Evolutionary conservation across 257 asterid genomes (phyloP).

Genomic region (Perilla frutescens): DNA sequence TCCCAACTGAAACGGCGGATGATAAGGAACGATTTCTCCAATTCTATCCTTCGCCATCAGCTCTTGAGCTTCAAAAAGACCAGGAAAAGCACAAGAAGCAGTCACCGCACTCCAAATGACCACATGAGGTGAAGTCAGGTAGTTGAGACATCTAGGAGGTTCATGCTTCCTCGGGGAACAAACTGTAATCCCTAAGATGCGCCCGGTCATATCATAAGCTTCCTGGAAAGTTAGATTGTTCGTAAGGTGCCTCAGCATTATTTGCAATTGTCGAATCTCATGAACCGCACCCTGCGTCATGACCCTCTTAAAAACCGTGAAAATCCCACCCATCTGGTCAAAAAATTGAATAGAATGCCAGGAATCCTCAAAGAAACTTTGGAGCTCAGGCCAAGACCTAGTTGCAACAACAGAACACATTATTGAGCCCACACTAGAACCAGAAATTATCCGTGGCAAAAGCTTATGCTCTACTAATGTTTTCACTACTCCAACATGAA

Average conservation of each 20-base stretch:
- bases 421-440: slow-evolving; percentile 94
- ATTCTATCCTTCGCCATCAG: slow-evolving; percentile 95
- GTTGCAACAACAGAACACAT: slow-evolving; percentile 92
- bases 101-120: slow-evolving; percentile 99
- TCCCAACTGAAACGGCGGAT: slow-evolving; percentile 92
- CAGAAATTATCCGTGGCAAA: slow-evolving; percentile 90
- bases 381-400: slow-evolving; percentile 96
- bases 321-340: slow-evolving; percentile 87
- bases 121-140: slow-evolving; percentile 98
- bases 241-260: slow-evolving; percentile 79
- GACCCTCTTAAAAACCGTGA: slow-evolving; percentile 77
- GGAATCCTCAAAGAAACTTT: slow-evolving; percentile 89
- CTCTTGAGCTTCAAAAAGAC: slow-evolving; percentile 97
- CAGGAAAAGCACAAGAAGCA: slow-evolving; percentile 98
- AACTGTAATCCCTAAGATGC: slow-evolving; percentile 87
- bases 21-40: slow-evolving; percentile 94
- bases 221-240: slow-evolving; percentile 94
- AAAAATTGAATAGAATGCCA: slow-evolving; percentile 89
- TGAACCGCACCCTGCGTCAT: slow-evolving; percentile 90
- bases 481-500: slow-evolving; percentile 90
- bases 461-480: slow-evolving; percentile 92
- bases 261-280: slow-evolving; percentile 87
- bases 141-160: slow-evolving; percentile 97
- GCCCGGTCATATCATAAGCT: slow-evolving; percentile 97
- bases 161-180: slow-evolving; percentile 98